Evolutionary conservation across 768 basidiomycete species (phyloP).

Genomic region (Rhodotorula toruloides): DNA sequence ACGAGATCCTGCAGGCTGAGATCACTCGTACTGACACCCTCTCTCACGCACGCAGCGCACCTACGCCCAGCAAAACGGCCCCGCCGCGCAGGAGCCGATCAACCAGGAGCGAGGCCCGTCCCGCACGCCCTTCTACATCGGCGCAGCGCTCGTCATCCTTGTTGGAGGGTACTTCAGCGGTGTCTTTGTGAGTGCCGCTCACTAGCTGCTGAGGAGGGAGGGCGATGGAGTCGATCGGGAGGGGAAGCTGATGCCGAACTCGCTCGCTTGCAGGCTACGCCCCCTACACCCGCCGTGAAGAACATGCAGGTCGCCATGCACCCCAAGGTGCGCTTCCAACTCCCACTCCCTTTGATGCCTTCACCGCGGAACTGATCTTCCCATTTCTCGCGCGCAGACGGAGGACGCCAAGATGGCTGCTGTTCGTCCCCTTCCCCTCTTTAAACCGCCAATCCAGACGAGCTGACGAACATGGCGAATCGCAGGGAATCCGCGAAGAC

Average conservation of each 20-base stretch:
- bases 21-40: slow-evolving; percentile 1
- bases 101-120: slow-evolving; percentile 25
- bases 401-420: slow-evolving; percentile 11
- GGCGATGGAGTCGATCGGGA: no score
- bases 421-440: not conserved
- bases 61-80: slow-evolving; percentile 11
- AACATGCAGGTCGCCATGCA: slow-evolving; percentile 17
- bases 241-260: not conserved
- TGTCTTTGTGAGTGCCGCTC: slow-evolving; percentile 9
- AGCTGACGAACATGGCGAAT: not conserved
- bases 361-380: not conserved
- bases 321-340: slow-evolving; percentile 3
- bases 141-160: slow-evolving; percentile 17
- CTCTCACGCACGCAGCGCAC: slow-evolving; percentile 1
- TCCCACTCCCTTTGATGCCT: no score
- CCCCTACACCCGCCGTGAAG: slow-evolving; percentile 16
- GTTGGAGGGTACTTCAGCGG: slow-evolving; percentile 29
- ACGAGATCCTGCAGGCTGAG: not conserved
- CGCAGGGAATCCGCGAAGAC: not conserved
- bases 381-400: not conserved
- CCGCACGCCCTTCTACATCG: slow-evolving; percentile 25
- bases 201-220: no score
- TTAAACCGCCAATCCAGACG: not conserved
- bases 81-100: slow-evolving; percentile 24
- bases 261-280: slow-evolving; percentile 6